Evolutionary conservation across 805 yeast species (phyloP).

Genomic region (Wickerhamiella australiensis): DNA sequence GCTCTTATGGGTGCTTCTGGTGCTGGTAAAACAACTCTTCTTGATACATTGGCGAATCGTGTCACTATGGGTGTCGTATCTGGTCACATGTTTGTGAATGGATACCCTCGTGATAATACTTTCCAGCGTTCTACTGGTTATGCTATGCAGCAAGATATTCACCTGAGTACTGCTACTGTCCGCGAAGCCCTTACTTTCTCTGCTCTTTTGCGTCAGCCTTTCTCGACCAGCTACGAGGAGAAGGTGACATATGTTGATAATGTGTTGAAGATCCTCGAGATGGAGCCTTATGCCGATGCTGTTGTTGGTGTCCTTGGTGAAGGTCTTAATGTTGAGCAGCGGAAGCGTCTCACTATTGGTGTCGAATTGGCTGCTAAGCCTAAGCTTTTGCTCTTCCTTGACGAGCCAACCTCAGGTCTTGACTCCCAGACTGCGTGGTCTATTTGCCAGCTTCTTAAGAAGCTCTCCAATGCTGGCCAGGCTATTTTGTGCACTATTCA

Average conservation of each 20-base stretch:
- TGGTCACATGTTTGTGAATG: conserved; percentile 63
- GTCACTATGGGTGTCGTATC: conserved; percentile 58
- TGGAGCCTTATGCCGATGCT: conserved; percentile 65
- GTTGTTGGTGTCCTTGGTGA: conserved; percentile 65
- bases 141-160: conserved; percentile 73
- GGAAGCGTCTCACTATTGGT: conserved; percentile 57
- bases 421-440: conserved; percentile 58
- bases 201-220: conserved; percentile 61
- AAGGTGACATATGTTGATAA: conserved; percentile 59
- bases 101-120: conserved; percentile 47
- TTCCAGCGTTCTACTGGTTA: conserved; percentile 71
- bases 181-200: conserved; percentile 63
- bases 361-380: conserved; percentile 65
- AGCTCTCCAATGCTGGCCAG: conserved; percentile 59
- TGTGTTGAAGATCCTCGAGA: conserved; percentile 52
- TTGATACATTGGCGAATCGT: conserved; percentile 62
- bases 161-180: conserved; percentile 55
- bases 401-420: conserved; percentile 65
- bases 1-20: conserved; percentile 82
- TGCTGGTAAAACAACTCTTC: conserved; percentile 72
- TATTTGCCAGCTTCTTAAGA: conserved; percentile 52
- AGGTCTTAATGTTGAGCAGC: conserved; percentile 57
- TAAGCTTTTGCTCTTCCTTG: conserved; percentile 45
- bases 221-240: conserved; percentile 42
- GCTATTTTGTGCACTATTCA: conserved; percentile 67